Base-by-base conservation (phyloP, 1,284 basidiomycete species). In the Quambalaria eucalypti region DNA sequence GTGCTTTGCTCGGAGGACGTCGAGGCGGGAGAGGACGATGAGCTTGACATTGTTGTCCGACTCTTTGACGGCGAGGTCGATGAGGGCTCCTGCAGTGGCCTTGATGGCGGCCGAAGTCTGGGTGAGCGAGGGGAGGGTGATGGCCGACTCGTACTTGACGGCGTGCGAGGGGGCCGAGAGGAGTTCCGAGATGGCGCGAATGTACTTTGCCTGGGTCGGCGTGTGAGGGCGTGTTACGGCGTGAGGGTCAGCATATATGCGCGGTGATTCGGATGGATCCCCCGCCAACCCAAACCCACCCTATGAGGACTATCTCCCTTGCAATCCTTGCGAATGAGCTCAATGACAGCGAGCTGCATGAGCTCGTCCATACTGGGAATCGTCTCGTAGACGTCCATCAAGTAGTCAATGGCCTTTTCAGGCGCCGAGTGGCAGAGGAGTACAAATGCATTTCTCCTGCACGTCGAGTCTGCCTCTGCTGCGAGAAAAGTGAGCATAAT, bases 1-100 rank as follows among this genome's bases (percentile, higher is more conserved):
- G 77, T 97, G 91, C 73, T 87, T 90, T 28, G 84, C 80, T 31
- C 90, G 84, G 19, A 99, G 81, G 25, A 78, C 78, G 55, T 97
- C 89, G 44, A 99, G 84, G 48, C 95, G 85, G 74, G 95, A 90
- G 30, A 99, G 82, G 9, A 98, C 95, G 63, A 98, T 98, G 56
- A 98, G 83, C 78, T 98, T 98, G 78, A 97, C 93, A 69, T 98
- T 99, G 80, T 98, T 99, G 80, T 97, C 93, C 1, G 90, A 90
- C 78, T 96, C 92, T 79, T 92, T 93, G 74, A 88, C 82, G 56
- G 92, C 85, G 54, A 98, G 84, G 68, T 85, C 88, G 69, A 96
- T 89, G 65, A 96, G 85, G 56, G 85, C 88, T 10, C 85, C 84
- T 0, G 90, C 92, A 47, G 93, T 87, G 60, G 95, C 92, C 81